Evolutionary conservation across 768 basidiomycete species (phyloP).

Genomic region (Obba rivulosa): DNA sequence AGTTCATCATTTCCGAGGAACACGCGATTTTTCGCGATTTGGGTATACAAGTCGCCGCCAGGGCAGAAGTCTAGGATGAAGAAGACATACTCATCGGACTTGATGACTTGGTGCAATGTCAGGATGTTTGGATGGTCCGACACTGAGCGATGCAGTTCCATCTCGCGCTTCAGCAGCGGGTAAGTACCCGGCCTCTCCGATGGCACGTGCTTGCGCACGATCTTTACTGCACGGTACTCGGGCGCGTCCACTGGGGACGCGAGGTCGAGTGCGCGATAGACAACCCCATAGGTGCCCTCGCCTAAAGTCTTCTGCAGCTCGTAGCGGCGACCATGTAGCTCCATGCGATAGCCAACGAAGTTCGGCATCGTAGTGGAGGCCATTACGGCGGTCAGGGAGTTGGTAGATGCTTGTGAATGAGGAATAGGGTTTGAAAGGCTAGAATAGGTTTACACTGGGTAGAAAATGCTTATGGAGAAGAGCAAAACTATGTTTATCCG

Average conservation of each 20-base stretch:
- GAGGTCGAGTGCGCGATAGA: constrained; percentile 75
- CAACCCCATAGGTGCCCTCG: constrained; percentile 89
- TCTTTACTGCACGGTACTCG: constrained; percentile 12
- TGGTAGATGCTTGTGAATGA: too few species aligned
- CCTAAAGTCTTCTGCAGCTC: constrained; percentile 82
- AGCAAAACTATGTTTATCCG: too few species aligned
- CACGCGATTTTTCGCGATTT: constrained; percentile 25
- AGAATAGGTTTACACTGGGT: too few species aligned
- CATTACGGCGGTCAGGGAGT: too few species aligned
- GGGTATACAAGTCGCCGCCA: constrained; percentile 41
- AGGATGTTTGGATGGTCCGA: constrained; percentile 60
- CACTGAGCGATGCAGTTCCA: constrained; percentile 50
- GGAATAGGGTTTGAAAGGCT: too few species aligned
- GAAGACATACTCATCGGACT: constrained; percentile 59
- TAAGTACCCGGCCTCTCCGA: constrained; percentile 10
- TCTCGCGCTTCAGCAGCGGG: constrained; percentile 45
- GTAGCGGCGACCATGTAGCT: constrained; percentile 9
- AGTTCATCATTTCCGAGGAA: constrained; percentile 38
- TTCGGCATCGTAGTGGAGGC: too few species aligned
- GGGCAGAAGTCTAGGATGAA: constrained; percentile 49
- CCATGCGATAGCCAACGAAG: too few species aligned
- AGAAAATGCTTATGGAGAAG: too few species aligned
- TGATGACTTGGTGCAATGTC: constrained; percentile 59
- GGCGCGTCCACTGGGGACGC: constrained; percentile 7
- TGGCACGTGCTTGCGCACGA: constrained; percentile 15